Evolutionary conservation across 306 rosid species (phyloP), one percentile per base, ranked within the genome.

Genomic region (Comarum palustre): DNA sequence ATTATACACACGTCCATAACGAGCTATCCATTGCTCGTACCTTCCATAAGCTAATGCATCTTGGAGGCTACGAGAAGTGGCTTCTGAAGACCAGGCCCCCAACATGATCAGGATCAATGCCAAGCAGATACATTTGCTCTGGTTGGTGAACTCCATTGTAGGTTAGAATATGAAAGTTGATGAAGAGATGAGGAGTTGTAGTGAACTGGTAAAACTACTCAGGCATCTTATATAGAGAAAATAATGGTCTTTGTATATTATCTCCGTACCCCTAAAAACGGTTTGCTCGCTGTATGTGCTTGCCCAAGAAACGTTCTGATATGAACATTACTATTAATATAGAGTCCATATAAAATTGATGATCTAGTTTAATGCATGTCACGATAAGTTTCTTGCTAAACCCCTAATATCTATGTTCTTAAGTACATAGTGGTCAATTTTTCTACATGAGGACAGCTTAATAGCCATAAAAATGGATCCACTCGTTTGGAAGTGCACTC

Each of bases 141-240:
- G 57, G 62, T 57, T 57, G 0, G 32, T 57, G 62, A 57, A 25
- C 62, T 57, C 62, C 62, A 57, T 57, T 57, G 62, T 25, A 57
- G 19, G 62, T 36, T 57, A 57, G 19, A 5, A 25, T 50, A 4
- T 57, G 34, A 10, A 57, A 24, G 62, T 1, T 25, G 16, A 57
- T 57, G 34, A n/a, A n/a, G 8, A 22, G 12, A 57, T 57, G 62
- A 57, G 62, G 62, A 57, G 61, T 17, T 22, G 62, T 57, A 1
- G 8, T 57, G 62, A 57, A 24, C 24, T 25, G 17, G 62, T 57
- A 57, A 8, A 31, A 25, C 36, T 57, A 57, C 9, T 24, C 3
- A 13, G 19, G 11, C 8, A 4, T 19, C 4, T 57, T 57, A 57
- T 57, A 57, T 57, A 57, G 62, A 24, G 34, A 57, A 57, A 34